Evolutionary conservation across 768 basidiomycete genomes (phyloP).

Genomic region (Amanita pseudoporphyria): DNA sequence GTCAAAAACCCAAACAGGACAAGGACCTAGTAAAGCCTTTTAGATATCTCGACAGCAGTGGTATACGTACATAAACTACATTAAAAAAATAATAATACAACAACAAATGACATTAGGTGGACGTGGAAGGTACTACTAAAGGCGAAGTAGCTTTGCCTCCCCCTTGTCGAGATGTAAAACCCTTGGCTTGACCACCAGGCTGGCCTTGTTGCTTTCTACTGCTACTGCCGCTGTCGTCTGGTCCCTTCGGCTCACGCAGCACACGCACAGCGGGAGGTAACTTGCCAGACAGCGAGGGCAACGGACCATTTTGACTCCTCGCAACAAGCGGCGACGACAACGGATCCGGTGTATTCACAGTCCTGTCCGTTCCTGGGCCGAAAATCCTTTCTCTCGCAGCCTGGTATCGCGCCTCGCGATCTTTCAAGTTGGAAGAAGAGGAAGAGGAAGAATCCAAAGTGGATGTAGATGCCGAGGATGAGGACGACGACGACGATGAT

Average conservation of each 20-base stretch:
- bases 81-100: neutral
- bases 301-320: neutral
- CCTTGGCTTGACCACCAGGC: slow-evolving; percentile 10
- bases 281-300: neutral
- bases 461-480: slow-evolving; percentile 19
- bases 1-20: too few species aligned
- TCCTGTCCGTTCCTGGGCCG: slow-evolving; percentile 25
- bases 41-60: neutral
- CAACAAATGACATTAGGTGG: neutral
- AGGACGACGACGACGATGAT: slow-evolving; percentile 17
- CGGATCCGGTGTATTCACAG: too few species aligned
- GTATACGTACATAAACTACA: neutral
- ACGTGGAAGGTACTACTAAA: neutral
- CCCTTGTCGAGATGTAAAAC: slow-evolving; percentile 16
- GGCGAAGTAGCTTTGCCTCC: slow-evolving; percentile 8
- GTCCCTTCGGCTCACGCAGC: slow-evolving; percentile 22
- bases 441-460: slow-evolving; percentile 14
- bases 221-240: slow-evolving; percentile 6
- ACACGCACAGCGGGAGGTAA: slow-evolving; percentile 10
- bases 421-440: slow-evolving; percentile 31
- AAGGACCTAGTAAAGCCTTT: too few species aligned
- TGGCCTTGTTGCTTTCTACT: too few species aligned
- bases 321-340: too few species aligned
- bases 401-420: slow-evolving; percentile 65
- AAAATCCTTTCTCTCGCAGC: slow-evolving; percentile 72